Evolutionary conservation across 2,329 filamentous ascomycete genomes (phyloP), one percentile per base, ranked within the genome.

Genomic region (Trichoderma lentiforme): DNA sequence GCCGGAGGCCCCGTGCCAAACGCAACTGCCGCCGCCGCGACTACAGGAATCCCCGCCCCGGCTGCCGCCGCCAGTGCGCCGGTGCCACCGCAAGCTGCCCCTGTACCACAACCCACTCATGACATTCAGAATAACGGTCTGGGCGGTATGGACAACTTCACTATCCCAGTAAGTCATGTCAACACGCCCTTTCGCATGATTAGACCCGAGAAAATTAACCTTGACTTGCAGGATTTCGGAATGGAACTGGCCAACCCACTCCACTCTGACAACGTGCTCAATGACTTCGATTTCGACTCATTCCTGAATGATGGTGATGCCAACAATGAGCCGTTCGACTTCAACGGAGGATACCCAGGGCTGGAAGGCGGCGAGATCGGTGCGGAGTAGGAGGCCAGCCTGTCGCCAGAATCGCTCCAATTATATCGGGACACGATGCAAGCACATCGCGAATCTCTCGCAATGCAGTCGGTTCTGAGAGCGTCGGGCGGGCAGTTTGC

Each of bases 211-310:
- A 30, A 30, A 32, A 24, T 76, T 77, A 69, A 74, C 60, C 12
- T 34, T 34, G 21, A 14, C 15, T 69, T 69, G 9, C 21, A 82
- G 78, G 83, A 86, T 71, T 88, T 88, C 70, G 78, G 77, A 58
- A 85, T 91, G 80, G 87, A 87, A 71, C 87, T 89, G 78, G 83
- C 86, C 70, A 88, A 89, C 74, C 86, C 88, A 2, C 79, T 86
- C 30, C 83, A 83, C 73, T 84, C 85, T 6, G 81, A 81, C 69
- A 86, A 91, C 77, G 89, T 91, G 43, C 83, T 92, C 62, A 89
- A 88, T 76, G 89, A 90, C 74, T 92, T 92, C 76, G 90, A 92
- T 74, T 85, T 92, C 75, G 90, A 92, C 79, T 90, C 89, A 2
- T 92, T 92, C 82, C 82, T 92, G 8, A 88, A 91, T 74, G 85